Base-by-base conservation (phyloP, 2,329 filamentous ascomycete species). In the Didymella sp. region DNA sequence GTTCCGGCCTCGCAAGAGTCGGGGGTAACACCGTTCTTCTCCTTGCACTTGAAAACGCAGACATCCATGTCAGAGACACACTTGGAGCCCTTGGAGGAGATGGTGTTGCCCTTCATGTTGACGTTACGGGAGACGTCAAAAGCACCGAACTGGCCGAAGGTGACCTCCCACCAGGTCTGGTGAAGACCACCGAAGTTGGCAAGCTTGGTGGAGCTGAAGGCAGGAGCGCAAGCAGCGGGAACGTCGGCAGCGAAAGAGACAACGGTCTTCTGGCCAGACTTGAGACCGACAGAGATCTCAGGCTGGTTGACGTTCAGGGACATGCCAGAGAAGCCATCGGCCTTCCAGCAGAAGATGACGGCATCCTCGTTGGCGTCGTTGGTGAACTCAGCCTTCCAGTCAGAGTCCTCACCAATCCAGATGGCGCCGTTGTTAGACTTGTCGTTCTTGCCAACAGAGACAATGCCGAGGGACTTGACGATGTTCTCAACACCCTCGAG, bases 161-260 rank as follows among this genome's bases (percentile, higher is more conserved):
- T 80, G 52, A 74, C 77, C 71, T 81, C 79, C 50, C 73, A 76
- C 77, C 79, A 80, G 28, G 79, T 80, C 61, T 81, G 75, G 61
- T 67, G 62, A 45, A 80, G 63, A 65, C 78, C 78, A 33, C 79
- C 79, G 53, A 67, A 67, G 28, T 66, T 55, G 53, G 69, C 68
- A 28, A 74, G 73, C 52, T 57, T 54, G 33, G 73, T 76, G 57
- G 75, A 66, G 15, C 62, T 38, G 68, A 73, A 76, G 25, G 78
- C 68, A 13, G 74, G 70, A 6, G 78, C 68, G 66, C 76, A 81
- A n/a, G 73, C 79, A 27, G 77, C 75, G 19, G 76, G 73, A 6
- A 77, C 67, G 42, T 68, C 71, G 42, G 71, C 67, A 24, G 69
- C 75, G 42, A 77, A 72, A 35, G 78, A 79, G 24, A 81, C 59